Conservation (phyloP, 768 basidiomycete genomes). For the Cyclocybe cylindracea region DNA sequence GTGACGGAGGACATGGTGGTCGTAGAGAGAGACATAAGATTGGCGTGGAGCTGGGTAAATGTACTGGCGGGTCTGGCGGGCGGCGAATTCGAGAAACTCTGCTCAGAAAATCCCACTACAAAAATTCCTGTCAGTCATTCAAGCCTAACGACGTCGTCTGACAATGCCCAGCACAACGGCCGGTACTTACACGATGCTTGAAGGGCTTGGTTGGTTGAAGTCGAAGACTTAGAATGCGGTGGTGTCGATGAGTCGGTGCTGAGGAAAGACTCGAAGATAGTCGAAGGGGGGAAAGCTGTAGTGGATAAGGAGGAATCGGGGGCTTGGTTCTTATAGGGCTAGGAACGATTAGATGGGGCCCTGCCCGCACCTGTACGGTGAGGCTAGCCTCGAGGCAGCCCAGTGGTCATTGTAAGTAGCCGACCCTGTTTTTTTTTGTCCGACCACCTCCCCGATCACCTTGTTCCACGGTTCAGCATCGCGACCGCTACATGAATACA, state of each 20-base stretch:
- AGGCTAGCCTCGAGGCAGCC: conserved; percentile 55
- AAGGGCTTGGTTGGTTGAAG: too few species aligned
- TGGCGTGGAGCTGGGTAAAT: background rate
- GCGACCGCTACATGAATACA: too few species aligned
- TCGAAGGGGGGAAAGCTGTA: conserved; percentile 14
- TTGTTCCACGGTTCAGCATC: too few species aligned
- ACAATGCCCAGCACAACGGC: background rate
- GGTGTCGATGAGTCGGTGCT: too few species aligned
- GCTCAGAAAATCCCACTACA: background rate
- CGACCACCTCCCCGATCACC: background rate
- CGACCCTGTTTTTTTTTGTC: conserved; percentile 16
- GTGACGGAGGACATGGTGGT: conserved; percentile 8
- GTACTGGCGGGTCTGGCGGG: conserved; percentile 1
- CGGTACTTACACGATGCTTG: background rate
- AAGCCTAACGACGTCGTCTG: background rate
- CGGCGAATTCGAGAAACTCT: too few species aligned
- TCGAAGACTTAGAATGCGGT: too few species aligned
- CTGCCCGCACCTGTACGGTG: conserved; percentile 34
- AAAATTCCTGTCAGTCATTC: background rate
- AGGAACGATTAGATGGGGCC: conserved; percentile 21
- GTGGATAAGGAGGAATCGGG: conserved; percentile 16
- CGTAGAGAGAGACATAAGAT: background rate
- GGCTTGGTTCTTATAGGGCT: conserved; percentile 20
- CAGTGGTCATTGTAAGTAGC: conserved; percentile 5
- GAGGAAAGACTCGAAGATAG: background rate